A percentile compares a stretch with the other conserved stretches of the same genome.
phyloP scores from a whole-genome alignment of 176 grass and related monocot genomes.

The barley (Hordeum vulgare) region DNA sequence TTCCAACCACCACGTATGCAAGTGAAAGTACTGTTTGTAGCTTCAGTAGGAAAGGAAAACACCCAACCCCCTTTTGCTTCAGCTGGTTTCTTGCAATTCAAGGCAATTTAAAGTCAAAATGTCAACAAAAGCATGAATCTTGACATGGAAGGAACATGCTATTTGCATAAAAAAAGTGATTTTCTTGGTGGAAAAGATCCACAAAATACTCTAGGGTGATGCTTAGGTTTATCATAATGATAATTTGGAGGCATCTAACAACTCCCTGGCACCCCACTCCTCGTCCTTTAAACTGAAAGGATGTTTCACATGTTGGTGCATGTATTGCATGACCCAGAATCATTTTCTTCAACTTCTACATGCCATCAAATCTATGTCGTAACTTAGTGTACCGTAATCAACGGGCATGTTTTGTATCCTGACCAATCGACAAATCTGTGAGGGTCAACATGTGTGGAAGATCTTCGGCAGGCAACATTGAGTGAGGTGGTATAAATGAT shows the following conservation, averaged over 20 bases:
- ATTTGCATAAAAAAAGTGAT: constrained; percentile 7
- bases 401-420: background rate
- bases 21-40: background rate
- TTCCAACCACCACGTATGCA: constrained; percentile 18
- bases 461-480: background rate
- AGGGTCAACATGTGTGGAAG: background rate
- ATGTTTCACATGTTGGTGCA: background rate
- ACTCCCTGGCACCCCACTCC: constrained; percentile 15
- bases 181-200: background rate
- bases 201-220: background rate
- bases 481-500: background rate
- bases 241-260: constrained; percentile 20
- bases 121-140: constrained; percentile 30
- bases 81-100: constrained; percentile 48
- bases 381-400: background rate
- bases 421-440: background rate
- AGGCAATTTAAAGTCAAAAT: constrained; percentile 49
- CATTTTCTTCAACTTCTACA: background rate
- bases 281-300: constrained; percentile 5
- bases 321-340: background rate
- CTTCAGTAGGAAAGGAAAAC: constrained; percentile 3
- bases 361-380: background rate
- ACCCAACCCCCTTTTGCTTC: constrained; percentile 6
- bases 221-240: background rate
- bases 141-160: constrained; percentile 20